phyloP scores from a whole-genome alignment of 2,329 filamentous ascomycete species.

The Microsporum canis region DNA sequence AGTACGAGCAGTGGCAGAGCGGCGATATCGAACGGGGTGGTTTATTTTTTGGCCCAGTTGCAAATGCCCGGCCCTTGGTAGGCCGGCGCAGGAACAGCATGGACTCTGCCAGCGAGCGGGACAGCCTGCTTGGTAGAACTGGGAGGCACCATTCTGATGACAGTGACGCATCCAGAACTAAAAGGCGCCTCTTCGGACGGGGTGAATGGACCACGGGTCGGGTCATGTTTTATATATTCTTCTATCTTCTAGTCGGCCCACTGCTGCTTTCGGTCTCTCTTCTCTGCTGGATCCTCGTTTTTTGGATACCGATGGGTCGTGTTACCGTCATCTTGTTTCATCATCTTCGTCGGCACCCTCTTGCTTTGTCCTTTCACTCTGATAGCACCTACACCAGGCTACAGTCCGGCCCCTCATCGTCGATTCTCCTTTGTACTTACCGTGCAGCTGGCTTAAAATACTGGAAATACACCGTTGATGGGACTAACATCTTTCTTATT shows the following conservation, averaged over 20 bases:
- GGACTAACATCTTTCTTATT: conserved; percentile 97
- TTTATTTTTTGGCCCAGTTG: conserved; percentile 80
- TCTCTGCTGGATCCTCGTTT: conserved; percentile 92
- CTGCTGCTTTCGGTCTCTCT: conserved; percentile 73
- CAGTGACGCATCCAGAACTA: conserved; percentile 38
- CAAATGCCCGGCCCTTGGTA: conserved; percentile 60
- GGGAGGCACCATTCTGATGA: conserved; percentile 40
- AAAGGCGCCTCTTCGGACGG: conserved; percentile 82
- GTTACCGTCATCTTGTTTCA: conserved; percentile 81
- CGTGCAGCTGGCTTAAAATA: conserved; percentile 88
- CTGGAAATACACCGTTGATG: conserved; percentile 98
- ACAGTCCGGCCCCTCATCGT: conserved; percentile 61
- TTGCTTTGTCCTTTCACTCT: conserved; percentile 86
- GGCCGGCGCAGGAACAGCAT: conserved; percentile 79
- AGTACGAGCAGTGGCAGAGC: conserved; percentile 98
- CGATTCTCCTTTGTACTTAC: conserved; percentile 92
- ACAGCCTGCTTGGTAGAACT: conserved; percentile 68
- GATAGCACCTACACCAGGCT: conserved; percentile 64
- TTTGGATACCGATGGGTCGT: conserved; percentile 97
- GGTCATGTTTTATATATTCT: conserved; percentile 91
- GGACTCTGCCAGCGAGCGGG: conserved; percentile 79
- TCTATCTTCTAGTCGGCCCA: conserved; percentile 85
- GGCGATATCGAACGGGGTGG: conserved; percentile 92
- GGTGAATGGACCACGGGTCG: conserved; percentile 92
- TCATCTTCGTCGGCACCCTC: conserved; percentile 81